Base-by-base conservation (phyloP, 129 eudicot genomes). In the Flaveria bidentis region DNA sequence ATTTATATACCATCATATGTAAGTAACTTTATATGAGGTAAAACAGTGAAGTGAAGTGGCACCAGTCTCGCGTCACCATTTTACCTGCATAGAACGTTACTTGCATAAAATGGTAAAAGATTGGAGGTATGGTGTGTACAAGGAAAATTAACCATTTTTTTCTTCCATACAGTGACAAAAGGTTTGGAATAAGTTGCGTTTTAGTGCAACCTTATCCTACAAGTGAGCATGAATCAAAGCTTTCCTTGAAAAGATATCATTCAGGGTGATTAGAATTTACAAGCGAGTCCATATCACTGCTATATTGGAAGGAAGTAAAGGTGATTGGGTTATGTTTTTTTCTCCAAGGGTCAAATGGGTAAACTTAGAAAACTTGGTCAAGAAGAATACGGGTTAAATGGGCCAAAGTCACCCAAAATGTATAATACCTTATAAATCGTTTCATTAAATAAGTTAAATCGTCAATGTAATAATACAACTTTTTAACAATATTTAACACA, bases 201-300 rank as follows among this genome's bases (percentile, higher is more conserved):
- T 30, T 4, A 4, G 36, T 30, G 36, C 5, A 30, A 30, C 36
- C 36, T 30, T 30, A 30, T 30, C 36, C 36, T 30, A 30, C 57
- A 74, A 30, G 53, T 17, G 50, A 72, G 33, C 11, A 72, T 55
- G 36, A 30, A 30, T 30, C 30, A 72, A 50, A 53, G 65, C 4
- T 52, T 5, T 55, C 10, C 49, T 52, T 28, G 63, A 71, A 49
- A 71, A 53, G 9, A 71, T 20, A 51, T 23, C 44, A 49, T 72
- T 55, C 76, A 55, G 20, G 49, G 74, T 49, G 60, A 69, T 47
- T 12, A 69, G 15, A 58, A 61, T 25, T 61, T 61, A 26, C 74
- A 69, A 69, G 74, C 4, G 14, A 69, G 60, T 18, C 58, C 60
- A 14, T 60, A 10, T 36, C 41, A 36, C 41, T 4, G 41, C 41